Conservation (phyloP, 176 grass and related monocot genomes). For the Oryza glumipatula region DNA sequence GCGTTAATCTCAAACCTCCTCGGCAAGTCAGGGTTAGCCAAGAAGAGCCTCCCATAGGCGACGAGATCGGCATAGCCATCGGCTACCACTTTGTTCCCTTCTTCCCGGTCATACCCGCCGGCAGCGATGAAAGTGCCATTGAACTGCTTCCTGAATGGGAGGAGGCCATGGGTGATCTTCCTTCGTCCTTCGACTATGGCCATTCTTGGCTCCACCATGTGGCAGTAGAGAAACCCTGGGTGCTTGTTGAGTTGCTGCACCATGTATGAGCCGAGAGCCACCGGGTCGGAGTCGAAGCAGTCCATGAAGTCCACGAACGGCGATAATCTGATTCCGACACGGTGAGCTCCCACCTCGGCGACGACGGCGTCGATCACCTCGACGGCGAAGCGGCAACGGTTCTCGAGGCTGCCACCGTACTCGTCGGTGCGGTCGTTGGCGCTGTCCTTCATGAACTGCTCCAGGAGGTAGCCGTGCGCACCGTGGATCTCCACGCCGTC, state of each 20-base stretch:
- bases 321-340: constrained; percentile 33
- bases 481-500: constrained; percentile 52
- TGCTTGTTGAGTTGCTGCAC: constrained; percentile 32
- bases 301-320: constrained; percentile 29
- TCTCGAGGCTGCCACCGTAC: constrained; percentile 44
- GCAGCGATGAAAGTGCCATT: constrained; percentile 33
- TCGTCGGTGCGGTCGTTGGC: constrained; percentile 37
- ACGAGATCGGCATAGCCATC: constrained; percentile 39
- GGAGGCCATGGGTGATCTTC: constrained; percentile 15
- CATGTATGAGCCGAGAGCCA: constrained; percentile 25
- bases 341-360: constrained; percentile 14
- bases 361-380: constrained; percentile 43
- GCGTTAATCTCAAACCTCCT: constrained; percentile 22
- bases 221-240: constrained; percentile 5
- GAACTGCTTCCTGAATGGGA: constrained; percentile 23
- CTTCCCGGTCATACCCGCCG: constrained; percentile 16
- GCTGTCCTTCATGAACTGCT: constrained; percentile 58
- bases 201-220: constrained; percentile 53
- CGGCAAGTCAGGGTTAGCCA: constrained; percentile 38
- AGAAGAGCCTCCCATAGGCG: constrained; percentile 36
- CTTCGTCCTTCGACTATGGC: not conserved
- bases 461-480: constrained; percentile 32
- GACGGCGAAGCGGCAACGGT: constrained; percentile 38
- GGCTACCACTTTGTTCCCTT: constrained; percentile 28
- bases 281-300: constrained; percentile 20